These are phyloP conservation scores for Puccinellia tenuiflora DNA, from an alignment of 176 grass and related monocot species.

Conservation along the genomic window DNA sequence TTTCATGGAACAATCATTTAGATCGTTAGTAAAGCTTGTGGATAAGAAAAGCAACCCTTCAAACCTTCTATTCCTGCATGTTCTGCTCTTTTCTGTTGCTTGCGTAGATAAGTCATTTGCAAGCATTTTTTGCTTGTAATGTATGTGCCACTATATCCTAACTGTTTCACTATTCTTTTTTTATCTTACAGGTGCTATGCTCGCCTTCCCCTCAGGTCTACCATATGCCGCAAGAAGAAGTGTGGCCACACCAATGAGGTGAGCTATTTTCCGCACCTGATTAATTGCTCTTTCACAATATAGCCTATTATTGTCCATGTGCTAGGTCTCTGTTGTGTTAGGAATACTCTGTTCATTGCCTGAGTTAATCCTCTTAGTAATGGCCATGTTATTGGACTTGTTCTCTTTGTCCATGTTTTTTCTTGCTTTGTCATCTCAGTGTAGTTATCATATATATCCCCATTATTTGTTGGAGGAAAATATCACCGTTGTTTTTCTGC, in stretches of 20 bases:
- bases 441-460: not conserved
- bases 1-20: not conserved
- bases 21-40: not conserved
- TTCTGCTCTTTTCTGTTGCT: not conserved
- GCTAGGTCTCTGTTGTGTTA: not conserved
- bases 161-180: not conserved
- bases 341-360: not conserved
- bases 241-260: not conserved
- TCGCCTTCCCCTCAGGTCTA: not conserved
- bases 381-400: not conserved
- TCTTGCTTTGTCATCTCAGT: not conserved
- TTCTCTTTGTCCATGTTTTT: not conserved
- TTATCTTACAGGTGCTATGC: not conserved
- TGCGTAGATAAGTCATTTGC: not conserved
- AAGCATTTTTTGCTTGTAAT: not conserved
- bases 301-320: not conserved
- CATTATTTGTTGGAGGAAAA: no score
- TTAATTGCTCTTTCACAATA: not conserved
- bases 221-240: not conserved
- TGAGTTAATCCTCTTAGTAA: not conserved
- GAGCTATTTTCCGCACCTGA: not conserved
- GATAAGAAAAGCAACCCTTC: not conserved
- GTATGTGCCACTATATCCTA: not conserved
- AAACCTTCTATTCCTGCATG: not conserved
- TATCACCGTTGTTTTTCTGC: not conserved